Base-by-base conservation (phyloP, 2,329 filamentous ascomycete genomes). In the Aspergillus sp. region DNA sequence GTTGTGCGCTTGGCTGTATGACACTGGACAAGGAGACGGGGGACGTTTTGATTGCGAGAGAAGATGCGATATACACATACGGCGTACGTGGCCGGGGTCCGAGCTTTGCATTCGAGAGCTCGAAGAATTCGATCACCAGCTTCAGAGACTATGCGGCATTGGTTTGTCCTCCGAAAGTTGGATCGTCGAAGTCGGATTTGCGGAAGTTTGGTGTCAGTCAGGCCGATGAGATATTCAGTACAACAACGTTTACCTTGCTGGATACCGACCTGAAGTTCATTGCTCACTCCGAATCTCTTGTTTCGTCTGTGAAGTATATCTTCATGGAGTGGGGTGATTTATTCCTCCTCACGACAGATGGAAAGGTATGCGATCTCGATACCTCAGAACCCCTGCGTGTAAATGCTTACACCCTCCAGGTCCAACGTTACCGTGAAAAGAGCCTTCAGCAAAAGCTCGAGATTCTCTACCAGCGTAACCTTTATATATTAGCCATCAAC, bases 41-140 rank as follows among this genome's bases (percentile, higher is more conserved):
- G 5, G 88, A 96, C 52, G 83, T 98, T 13, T 80, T 98, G 3
- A 85, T 98, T n/a, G 93, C 86, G 1, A 77, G 93, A 48, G 89
- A 96, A 54, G 94, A 98, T 76, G 93, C 91, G 6, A 86, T 98
- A 42, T 97, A 97, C 68, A 90, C 88, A 46, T 98, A 97, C 67
- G 87, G 85, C 0, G 71, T 86, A 1, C 86, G 93, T 46, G 91
- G 91, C 0, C 81, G 90, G 46, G 90, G 90, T 0, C 85, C 89
- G 1, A 91, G 89, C 33, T 90, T 88, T 66, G 90, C 90, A 0
- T 97, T 94, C 61, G 91, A 98, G 62, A 86, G 88, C 5, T 83
- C 86, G 6, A 98, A 98, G 70, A 90, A 84, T 55, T 76, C 88
- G 43, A 81, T 96, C 31, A 77, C 81, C 36, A 80, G 87, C 10